Percentiles rank a stretch among this genome's conserved stretches.
Evolutionary conservation across 225 moss, liverwort and hornwort species (phyloP).

Genomic region (Bryum argenteum): DNA sequence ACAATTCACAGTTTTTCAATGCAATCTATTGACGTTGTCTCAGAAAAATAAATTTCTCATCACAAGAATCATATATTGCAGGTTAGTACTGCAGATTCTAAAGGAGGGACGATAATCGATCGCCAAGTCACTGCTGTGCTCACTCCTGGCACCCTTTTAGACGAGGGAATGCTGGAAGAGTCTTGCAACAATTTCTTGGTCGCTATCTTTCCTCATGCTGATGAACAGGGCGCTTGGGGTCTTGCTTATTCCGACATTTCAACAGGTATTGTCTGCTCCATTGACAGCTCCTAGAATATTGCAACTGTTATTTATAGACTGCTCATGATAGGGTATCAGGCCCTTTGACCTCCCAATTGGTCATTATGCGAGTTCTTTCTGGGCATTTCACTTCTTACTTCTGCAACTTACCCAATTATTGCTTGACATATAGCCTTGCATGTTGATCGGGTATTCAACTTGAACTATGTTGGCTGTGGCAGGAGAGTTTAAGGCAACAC

Average conservation of each 20-base stretch:
- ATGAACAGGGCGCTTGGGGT: slow-evolving; percentile 69
- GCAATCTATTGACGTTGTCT: slow-evolving; percentile 7
- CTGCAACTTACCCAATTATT: slow-evolving; percentile 13
- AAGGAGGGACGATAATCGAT: slow-evolving; percentile 57
- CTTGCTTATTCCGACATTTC: slow-evolving; percentile 74
- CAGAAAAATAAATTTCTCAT: slow-evolving; percentile 22
- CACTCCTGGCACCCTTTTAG: slow-evolving; percentile 71
- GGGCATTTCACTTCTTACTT: slow-evolving; percentile 1
- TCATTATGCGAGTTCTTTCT: neutral
- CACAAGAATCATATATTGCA: slow-evolving; percentile 28
- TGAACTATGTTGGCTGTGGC: slow-evolving; percentile 39
- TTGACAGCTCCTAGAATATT: neutral
- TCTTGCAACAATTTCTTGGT: slow-evolving; percentile 70
- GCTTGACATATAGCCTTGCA: neutral
- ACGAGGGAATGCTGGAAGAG: slow-evolving; percentile 66
- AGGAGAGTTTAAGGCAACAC: slow-evolving; percentile 78
- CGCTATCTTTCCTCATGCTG: slow-evolving; percentile 66
- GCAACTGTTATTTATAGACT: slow-evolving; percentile 8
- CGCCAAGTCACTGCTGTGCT: slow-evolving; percentile 72
- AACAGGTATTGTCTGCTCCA: slow-evolving; percentile 52
- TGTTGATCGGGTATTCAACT: slow-evolving; percentile 19
- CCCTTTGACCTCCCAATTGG: slow-evolving; percentile 12
- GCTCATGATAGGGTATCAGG: neutral
- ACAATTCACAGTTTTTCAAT: slow-evolving; percentile 10
- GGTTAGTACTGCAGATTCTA: slow-evolving; percentile 46